A percentile compares a stretch with the other conserved stretches of the same genome.
phyloP scores from a whole-genome alignment of 352 stramenopile genomes.

The Phytophthora podocarpi region DNA sequence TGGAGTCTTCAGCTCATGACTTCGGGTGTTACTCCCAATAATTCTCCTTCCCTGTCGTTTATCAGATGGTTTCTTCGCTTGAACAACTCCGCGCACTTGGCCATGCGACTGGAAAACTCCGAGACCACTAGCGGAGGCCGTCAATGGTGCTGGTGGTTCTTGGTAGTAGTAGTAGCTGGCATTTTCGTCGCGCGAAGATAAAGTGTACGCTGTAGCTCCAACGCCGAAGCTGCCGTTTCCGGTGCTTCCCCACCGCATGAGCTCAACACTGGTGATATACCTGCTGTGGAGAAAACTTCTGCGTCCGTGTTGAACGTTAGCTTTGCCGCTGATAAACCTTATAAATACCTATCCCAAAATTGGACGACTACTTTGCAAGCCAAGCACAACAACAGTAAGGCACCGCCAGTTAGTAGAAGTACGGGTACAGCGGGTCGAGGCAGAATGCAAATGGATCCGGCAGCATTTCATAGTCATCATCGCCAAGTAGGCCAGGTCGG shows the following conservation, averaged over 20 bases:
- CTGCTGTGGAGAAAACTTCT: slow-evolving; percentile 9
- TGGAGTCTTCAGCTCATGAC: neutral
- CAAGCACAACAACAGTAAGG: neutral
- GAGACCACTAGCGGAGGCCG: neutral
- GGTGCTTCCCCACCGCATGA: slow-evolving; percentile 32
- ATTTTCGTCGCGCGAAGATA: slow-evolving; percentile 25
- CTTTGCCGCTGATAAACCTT: neutral
- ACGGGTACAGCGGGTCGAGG: slow-evolving; percentile 3
- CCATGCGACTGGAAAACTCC: neutral
- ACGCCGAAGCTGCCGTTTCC: slow-evolving; percentile 19
- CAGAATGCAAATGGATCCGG: slow-evolving; percentile 20
- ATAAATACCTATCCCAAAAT: slow-evolving; percentile 30
- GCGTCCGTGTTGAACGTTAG: slow-evolving; percentile 8
- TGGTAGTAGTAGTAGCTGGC: slow-evolving; percentile 32
- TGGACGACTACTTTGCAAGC: slow-evolving; percentile 7
- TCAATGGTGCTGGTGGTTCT: slow-evolving; percentile 10
- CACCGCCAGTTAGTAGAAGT: slow-evolving; percentile 25
- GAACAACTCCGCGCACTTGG: neutral
- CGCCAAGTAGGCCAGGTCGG: slow-evolving; percentile 13
- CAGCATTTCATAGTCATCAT: slow-evolving; percentile 18
- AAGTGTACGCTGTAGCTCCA: slow-evolving; percentile 17
- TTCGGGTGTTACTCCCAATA: slow-evolving; percentile 4
- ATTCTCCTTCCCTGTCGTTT: slow-evolving; percentile 7
- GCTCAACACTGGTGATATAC: neutral
- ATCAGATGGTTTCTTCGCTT: slow-evolving; percentile 21